phyloP scores from a whole-genome alignment of 257 asterid genomes.

The Capsicum rhomboideum region DNA sequence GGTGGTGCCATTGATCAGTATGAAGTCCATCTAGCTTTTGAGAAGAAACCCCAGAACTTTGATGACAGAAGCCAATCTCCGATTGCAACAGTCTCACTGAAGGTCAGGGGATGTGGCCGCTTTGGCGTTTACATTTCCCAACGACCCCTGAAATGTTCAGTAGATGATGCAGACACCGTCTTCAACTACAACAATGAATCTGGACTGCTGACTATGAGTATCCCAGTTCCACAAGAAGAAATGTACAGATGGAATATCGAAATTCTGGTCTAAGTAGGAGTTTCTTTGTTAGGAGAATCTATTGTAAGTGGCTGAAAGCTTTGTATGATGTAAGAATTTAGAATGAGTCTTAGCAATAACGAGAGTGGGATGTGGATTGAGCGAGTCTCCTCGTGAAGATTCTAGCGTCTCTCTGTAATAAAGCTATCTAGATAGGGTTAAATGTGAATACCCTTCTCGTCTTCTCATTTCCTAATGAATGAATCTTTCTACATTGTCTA shows the following conservation, averaged over 20 bases:
- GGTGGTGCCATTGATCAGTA: constrained; percentile 75
- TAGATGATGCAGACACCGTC: constrained; percentile 35
- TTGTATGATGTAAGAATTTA: neutral
- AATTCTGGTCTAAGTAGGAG: constrained; percentile 32
- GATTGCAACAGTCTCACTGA: constrained; percentile 42
- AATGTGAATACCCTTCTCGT: neutral
- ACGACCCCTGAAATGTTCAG: constrained; percentile 46
- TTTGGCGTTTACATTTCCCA: constrained; percentile 71
- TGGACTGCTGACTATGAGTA: constrained; percentile 47
- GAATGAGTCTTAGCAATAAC: neutral
- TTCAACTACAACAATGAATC: constrained; percentile 37
- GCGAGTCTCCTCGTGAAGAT: neutral
- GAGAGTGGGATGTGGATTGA: neutral
- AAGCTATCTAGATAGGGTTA: neutral
- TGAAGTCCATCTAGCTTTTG: constrained; percentile 27
- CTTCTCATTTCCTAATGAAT: too few species aligned
- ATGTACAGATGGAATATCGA: constrained; percentile 63
- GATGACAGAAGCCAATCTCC: constrained; percentile 18
- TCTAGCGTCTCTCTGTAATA: neutral
- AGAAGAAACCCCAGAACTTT: constrained; percentile 13
- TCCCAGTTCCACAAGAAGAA: constrained; percentile 46
- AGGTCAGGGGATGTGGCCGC: constrained; percentile 74
- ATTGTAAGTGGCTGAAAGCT: neutral
- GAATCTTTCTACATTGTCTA: too few species aligned
- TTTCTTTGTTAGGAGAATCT: neutral